Evolutionary conservation across 352 stramenopile species (phyloP).

Genomic region (Globisporangium solare): DNA sequence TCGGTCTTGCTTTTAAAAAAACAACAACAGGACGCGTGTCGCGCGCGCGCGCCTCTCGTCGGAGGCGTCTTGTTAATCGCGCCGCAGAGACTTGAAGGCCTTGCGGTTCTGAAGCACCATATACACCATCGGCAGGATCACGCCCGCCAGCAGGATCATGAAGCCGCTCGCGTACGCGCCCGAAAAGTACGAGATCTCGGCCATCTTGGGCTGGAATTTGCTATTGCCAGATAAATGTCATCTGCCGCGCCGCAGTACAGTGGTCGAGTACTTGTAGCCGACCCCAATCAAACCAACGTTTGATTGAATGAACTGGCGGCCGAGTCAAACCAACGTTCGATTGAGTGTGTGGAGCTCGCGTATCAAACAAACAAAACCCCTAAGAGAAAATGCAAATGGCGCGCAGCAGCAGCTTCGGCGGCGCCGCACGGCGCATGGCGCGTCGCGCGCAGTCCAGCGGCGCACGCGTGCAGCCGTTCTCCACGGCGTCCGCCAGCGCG

Average conservation of each 20-base stretch:
- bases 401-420: constrained; percentile 2
- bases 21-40: background rate
- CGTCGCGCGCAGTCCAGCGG: constrained; percentile 3
- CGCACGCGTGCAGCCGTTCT: constrained; percentile 9
- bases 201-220: constrained; percentile 5
- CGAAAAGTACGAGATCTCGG: constrained; percentile 64
- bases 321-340: constrained; percentile 1
- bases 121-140: constrained; percentile 76
- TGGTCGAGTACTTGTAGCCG: no score
- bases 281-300: constrained; percentile 1
- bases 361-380: constrained; percentile 3
- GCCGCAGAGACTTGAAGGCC: constrained; percentile 76
- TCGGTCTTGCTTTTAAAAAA: constrained; percentile 7
- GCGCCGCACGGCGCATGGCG: background rate
- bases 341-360: constrained; percentile 9
- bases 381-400: background rate
- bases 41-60: background rate
- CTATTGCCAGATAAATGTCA: no score
- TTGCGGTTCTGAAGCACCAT: constrained; percentile 88
- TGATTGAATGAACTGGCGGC: background rate
- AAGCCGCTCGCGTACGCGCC: constrained; percentile 65
- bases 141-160: constrained; percentile 57
- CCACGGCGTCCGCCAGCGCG: constrained; percentile 1
- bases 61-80: constrained; percentile 32
- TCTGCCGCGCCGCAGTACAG: no score